A percentile compares a stretch with the other conserved stretches of the same genome.
These are phyloP conservation scores for Chaetomiaceae sp. DNA, from an alignment of 2,329 filamentous ascomycete genomes.

Conservation along the genomic window DNA sequence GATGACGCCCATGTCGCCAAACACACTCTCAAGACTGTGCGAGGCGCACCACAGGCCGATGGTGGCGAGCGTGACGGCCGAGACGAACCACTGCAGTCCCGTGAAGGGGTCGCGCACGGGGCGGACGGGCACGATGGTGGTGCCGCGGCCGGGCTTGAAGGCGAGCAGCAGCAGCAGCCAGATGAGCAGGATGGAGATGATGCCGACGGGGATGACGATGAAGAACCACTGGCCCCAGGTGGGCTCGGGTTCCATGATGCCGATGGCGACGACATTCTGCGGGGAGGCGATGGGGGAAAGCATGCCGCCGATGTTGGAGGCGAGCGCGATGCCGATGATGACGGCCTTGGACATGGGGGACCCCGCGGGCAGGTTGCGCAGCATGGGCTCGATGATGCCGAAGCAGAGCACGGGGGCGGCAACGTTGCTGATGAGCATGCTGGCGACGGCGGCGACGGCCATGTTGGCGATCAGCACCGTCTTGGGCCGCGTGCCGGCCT, in stretches of 20 bases:
- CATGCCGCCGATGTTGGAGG: slow-evolving; percentile 93
- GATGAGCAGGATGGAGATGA: slow-evolving; percentile 80
- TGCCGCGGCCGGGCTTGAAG: slow-evolving; percentile 79
- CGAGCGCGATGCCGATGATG: slow-evolving; percentile 88
- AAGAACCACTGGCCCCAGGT: slow-evolving; percentile 98
- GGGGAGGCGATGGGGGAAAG: slow-evolving; percentile 95
- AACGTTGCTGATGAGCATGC: slow-evolving; percentile 99
- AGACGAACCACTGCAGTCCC: slow-evolving; percentile 89
- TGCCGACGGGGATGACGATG: slow-evolving; percentile 84
- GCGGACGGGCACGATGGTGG: slow-evolving; percentile 85
- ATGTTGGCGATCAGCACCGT: slow-evolving; percentile 95
- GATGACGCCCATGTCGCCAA: slow-evolving; percentile 97
- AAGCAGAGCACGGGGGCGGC: slow-evolving; percentile 95
- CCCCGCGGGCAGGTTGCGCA: slow-evolving; percentile 84
- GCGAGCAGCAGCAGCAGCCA: slow-evolving; percentile 80
- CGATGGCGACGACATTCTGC: slow-evolving; percentile 92
- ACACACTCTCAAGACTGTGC: slow-evolving; percentile 78
- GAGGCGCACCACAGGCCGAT: slow-evolving; percentile 90
- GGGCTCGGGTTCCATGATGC: slow-evolving; percentile 88
- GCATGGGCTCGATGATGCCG: slow-evolving; percentile 94
- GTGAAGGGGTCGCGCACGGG: slow-evolving; percentile 84
- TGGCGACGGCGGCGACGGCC: slow-evolving; percentile 95
- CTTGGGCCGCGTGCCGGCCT: slow-evolving; percentile 83
- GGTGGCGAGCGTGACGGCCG: slow-evolving; percentile 71
- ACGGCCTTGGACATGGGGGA: slow-evolving; percentile 92